Evolutionary conservation across 73 alveolate species (phyloP).

Genomic region (Symbiodinium natans): DNA sequence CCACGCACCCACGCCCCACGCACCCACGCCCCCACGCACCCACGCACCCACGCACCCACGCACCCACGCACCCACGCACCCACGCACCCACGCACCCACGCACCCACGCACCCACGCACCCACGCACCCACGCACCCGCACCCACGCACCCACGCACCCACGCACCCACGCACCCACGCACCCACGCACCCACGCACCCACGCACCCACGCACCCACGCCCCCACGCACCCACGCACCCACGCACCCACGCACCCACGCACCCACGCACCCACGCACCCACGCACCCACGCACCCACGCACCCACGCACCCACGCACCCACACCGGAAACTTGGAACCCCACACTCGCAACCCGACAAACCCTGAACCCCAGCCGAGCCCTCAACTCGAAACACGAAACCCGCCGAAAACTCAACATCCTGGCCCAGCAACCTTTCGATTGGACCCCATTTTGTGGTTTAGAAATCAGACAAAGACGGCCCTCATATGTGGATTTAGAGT

Average conservation of each 20-base stretch:
- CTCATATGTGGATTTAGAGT: too few relatives aligned
- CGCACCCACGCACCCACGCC: conserved; percentile 12
- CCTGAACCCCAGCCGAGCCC: too few relatives aligned
- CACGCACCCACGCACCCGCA: neutral
- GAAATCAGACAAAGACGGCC: too few relatives aligned
- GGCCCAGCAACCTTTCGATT: too few relatives aligned
- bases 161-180: conserved; percentile 26
- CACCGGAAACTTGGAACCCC: too few relatives aligned
- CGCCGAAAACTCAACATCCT: too few relatives aligned
- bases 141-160: conserved; percentile 31
- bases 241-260: conserved; percentile 28
- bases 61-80: conserved; percentile 29
- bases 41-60: conserved; percentile 20
- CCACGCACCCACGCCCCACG: too few relatives aligned
- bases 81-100: conserved; percentile 29
- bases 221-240: conserved; percentile 15
- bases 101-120: conserved; percentile 4
- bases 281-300: conserved; percentile 19
- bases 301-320: neutral
- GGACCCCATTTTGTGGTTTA: too few relatives aligned
- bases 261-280: neutral
- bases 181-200: neutral
- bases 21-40: too few relatives aligned
- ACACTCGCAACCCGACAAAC: too few relatives aligned
- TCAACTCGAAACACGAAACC: too few relatives aligned